Evolutionary conservation across 2,329 filamentous ascomycete species (phyloP).

Genomic region (Immersiporthe knoxdaviesiana): DNA sequence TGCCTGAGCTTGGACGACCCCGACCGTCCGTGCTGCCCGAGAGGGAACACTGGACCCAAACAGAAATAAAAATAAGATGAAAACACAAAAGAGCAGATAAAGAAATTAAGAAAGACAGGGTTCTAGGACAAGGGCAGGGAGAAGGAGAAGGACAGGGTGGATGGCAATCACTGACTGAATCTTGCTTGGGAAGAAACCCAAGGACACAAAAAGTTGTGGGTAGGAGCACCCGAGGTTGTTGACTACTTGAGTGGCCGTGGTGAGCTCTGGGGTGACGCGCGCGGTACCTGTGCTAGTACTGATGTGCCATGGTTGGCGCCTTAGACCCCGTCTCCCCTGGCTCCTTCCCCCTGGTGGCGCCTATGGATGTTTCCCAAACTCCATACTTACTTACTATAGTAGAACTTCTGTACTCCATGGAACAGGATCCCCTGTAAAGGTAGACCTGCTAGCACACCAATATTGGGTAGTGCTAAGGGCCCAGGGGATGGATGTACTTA

Average conservation of each 20-base stretch:
- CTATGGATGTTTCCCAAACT: no score
- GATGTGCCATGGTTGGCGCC: not conserved
- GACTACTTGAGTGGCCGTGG: conserved; percentile 4
- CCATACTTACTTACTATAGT: no score
- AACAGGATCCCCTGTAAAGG: not conserved
- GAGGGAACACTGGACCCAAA: not conserved
- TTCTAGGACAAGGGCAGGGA: not conserved
- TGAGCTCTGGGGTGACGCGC: not conserved
- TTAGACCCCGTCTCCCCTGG: not conserved
- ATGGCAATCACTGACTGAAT: not conserved
- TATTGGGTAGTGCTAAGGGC: not conserved
- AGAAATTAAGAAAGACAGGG: not conserved
- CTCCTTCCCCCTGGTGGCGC: not conserved
- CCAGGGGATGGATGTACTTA: no score
- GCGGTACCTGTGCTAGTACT: conserved; percentile 11
- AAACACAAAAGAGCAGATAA: not conserved
- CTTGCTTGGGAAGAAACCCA: no score
- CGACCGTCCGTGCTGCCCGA: not conserved
- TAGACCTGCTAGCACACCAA: not conserved
- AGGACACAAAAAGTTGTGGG: no score
- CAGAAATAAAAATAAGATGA: not conserved
- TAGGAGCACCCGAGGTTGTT: not conserved
- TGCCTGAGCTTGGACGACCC: no score
- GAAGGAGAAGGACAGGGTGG: not conserved
- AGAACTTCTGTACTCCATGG: no score